Evolutionary conservation across 371 early-diverging fungal genomes (phyloP).

Genomic region (Chytridiales sp.): DNA sequence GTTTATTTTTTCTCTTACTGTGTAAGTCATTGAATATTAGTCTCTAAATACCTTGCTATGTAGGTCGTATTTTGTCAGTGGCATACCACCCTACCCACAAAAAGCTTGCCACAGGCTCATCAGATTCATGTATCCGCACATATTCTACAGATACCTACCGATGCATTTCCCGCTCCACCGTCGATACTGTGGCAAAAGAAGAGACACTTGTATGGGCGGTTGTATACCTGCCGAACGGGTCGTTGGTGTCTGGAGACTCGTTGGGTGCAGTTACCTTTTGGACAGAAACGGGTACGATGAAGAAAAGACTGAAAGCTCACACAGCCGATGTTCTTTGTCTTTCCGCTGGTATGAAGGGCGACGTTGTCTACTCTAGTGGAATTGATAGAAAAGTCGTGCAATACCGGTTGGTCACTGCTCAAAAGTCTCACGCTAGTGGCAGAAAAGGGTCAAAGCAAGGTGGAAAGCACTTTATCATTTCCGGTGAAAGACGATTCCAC

Average conservation of each 20-base stretch:
- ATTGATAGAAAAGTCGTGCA: constrained; percentile 86
- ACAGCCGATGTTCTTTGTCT: constrained; percentile 87
- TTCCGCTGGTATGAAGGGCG: constrained; percentile 51
- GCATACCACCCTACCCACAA: constrained; percentile 78
- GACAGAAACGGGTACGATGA: constrained; percentile 69
- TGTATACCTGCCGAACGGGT: constrained; percentile 52
- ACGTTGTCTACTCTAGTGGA: constrained; percentile 79
- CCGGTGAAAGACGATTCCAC: constrained; percentile 81
- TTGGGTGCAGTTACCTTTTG: constrained; percentile 86
- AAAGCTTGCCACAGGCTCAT: constrained; percentile 77
- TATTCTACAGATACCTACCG: constrained; percentile 19
- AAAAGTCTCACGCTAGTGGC: constrained; percentile 22
- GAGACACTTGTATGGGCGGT: constrained; percentile 62
- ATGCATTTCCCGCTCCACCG: constrained; percentile 20
- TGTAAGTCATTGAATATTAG: constrained; percentile 14
- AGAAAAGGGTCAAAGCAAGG: constrained; percentile 1
- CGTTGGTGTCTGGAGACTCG: constrained; percentile 88
- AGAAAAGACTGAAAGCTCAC: constrained; percentile 70
- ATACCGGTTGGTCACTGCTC: constrained; percentile 56
- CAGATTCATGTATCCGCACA: constrained; percentile 69
- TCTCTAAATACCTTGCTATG: not conserved
- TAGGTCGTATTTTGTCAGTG: constrained; percentile 75
- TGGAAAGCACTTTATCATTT: constrained; percentile 64
- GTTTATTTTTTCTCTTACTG: constrained; percentile 1
- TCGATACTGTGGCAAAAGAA: constrained; percentile 33